A percentile compares a stretch with the other conserved stretches of the same genome.
Evolutionary conservation across 257 asterid genomes (phyloP).

Genomic region (Eustoma russellianum): DNA sequence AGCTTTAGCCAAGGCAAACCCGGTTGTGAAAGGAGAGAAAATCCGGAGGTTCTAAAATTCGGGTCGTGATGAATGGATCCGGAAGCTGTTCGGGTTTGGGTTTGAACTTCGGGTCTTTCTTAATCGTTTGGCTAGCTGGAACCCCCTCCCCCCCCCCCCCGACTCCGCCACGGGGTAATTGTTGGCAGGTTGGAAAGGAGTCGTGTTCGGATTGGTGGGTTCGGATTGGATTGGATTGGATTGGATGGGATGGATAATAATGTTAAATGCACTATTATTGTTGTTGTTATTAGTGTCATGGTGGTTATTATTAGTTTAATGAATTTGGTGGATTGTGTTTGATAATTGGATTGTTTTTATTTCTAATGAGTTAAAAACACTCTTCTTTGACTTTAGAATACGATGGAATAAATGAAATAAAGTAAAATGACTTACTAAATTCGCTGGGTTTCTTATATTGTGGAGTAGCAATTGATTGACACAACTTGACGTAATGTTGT

Average conservation of each 20-base stretch:
- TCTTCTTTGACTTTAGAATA: too few relatives aligned
- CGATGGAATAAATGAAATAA: too few relatives aligned
- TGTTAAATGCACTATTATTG: too few relatives aligned
- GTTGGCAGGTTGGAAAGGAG: constrained; percentile 5
- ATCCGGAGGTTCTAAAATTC: constrained; percentile 19
- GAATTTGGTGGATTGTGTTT: neutral
- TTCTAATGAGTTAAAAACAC: too few relatives aligned
- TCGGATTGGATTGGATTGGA: neutral
- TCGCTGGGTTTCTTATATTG: too few relatives aligned
- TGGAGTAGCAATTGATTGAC: too few relatives aligned
- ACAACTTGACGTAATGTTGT: too few relatives aligned
- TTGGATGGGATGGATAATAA: too few relatives aligned
- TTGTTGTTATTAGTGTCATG: neutral
- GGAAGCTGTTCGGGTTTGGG: neutral
- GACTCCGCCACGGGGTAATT: too few relatives aligned
- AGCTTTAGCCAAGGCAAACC: constrained; percentile 37
- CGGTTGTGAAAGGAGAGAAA: constrained; percentile 37
- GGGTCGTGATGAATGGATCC: neutral
- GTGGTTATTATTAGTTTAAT: neutral
- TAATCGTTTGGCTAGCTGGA: neutral
- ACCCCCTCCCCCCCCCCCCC: neutral
- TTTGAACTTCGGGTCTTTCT: neutral
- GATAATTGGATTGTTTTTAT: too few relatives aligned
- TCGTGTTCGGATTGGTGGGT: neutral
- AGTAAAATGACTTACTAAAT: too few relatives aligned